Percentiles rank a stretch among this genome's conserved stretches.
Conservation (phyloP, 164 flowering plant genomes). For the Chimonanthus salicifolius region DNA sequence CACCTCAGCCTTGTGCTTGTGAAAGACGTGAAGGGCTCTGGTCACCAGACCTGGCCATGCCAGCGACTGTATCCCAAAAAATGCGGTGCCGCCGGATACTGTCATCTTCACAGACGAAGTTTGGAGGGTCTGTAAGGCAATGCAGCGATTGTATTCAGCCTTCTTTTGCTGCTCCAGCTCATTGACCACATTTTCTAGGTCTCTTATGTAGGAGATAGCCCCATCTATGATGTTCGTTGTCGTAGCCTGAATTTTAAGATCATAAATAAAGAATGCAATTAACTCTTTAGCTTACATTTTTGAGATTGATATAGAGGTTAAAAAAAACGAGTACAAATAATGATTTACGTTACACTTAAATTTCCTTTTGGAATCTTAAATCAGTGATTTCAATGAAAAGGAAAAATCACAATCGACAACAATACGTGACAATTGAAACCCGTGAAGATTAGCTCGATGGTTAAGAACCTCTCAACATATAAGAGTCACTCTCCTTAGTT, state of each 20-base stretch:
- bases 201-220: conserved; percentile 1
- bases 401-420: neutral
- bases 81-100: neutral
- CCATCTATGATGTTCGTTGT: neutral
- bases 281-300: neutral
- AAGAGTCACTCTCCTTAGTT: too few relatives aligned
- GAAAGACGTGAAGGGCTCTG: neutral
- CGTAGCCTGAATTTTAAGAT: neutral
- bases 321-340: neutral
- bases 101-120: conserved; percentile 1
- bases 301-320: neutral
- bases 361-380: neutral
- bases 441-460: neutral
- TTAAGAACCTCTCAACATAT: too few relatives aligned
- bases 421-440: neutral
- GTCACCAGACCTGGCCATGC: neutral
- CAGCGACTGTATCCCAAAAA: conserved; percentile 1
- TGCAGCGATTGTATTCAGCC: neutral
- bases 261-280: neutral
- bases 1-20: conserved; percentile 1
- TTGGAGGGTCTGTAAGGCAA: neutral
- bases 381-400: neutral
- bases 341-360: neutral
- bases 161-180: neutral
- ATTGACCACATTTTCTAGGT: neutral